These are phyloP conservation scores for Kodamaea sp. DNA, from an alignment of 1,139 yeast genomes.

Conservation along the genomic window DNA sequence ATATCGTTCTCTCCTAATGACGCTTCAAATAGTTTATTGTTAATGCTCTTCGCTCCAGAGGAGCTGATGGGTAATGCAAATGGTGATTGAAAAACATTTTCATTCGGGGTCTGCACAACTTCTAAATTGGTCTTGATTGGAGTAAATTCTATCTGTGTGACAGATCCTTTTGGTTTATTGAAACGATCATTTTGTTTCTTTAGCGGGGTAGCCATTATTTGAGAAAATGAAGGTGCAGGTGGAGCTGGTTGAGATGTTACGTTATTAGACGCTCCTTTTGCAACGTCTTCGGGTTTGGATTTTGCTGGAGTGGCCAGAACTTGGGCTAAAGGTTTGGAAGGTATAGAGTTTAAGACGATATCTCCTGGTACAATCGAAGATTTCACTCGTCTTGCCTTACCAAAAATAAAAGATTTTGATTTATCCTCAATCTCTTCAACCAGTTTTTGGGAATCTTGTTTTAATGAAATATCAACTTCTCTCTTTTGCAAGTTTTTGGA, in stretches of 20 bases:
- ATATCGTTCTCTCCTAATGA: constrained; percentile 2
- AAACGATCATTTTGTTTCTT: constrained; percentile 9
- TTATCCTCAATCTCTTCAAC: constrained; percentile 1
- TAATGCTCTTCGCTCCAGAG: constrained; percentile 3
- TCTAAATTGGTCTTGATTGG: constrained; percentile 7
- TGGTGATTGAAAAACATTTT: constrained; percentile 3
- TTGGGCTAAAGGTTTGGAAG: constrained; percentile 13
- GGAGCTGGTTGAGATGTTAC: background rate
- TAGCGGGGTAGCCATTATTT: constrained; percentile 29
- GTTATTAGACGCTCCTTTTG: no score
- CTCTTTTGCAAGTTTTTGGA: constrained; percentile 42
- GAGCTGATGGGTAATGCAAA: no score
- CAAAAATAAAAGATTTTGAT: constrained; percentile 22
- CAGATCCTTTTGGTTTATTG: background rate
- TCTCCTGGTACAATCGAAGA: constrained; percentile 1
- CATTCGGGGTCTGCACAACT: constrained; percentile 11
- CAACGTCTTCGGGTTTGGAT: constrained; percentile 6
- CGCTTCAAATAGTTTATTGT: constrained; percentile 6
- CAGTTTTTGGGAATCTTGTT: constrained; percentile 5
- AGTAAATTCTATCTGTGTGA: constrained; percentile 11
- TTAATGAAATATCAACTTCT: constrained; percentile 43
- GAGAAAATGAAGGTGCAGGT: constrained; percentile 14
- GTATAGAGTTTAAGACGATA: background rate
- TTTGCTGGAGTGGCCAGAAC: constrained; percentile 27
- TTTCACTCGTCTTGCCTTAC: constrained; percentile 24